Evolutionary conservation across 2,329 filamentous ascomycete genomes (phyloP), one percentile per base, ranked within the genome.

Genomic region (Hypoxylon sp.): DNA sequence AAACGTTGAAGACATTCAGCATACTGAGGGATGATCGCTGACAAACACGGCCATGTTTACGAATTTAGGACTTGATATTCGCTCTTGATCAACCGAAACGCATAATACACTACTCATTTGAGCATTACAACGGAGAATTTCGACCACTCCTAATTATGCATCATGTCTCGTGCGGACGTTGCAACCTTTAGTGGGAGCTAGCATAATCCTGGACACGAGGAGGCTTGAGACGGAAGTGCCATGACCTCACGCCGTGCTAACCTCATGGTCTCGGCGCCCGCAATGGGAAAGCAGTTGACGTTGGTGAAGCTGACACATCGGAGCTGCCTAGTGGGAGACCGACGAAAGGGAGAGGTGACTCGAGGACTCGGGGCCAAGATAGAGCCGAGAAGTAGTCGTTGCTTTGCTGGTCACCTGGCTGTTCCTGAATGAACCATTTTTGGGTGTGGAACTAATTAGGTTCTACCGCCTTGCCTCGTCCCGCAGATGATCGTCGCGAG

Each of bases 11-110:
- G 57, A 15, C n/a, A 13, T 37, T 13, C 24, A 54, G 32, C 39
- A 53, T 54, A 47, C 8, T 53, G 37, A 39, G 54, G 53, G 68
- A 67, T 48, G 29, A 55, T 52, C 13, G 62, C 68, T 70, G 32
- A 70, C 65, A 35, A 60, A 46, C 54, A 47, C 50, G 56, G 19
- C 53, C 35, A 37, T 47, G 48, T 65, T 65, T 46, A 57, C 57
- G 62, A 62, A 44, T 71, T 67, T 73, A 73, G 71, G 71, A 73
- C 71, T 57, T 73, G 71, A 73, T 21, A 37, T 66, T 67, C 47
- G 31, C 47, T 47, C 51, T 44, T 59, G 15, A 44, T 50, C 58
- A 46, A 65, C 56, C 59, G 53, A 60, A 69, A 66, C 50, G 32
- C 54, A 62, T 50, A 60, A 70, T 62, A 68, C 46, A 48, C 54